These are phyloP conservation scores for Penicillium mononematosum DNA, from an alignment of 495 filamentous ascomycete species.

Conservation along the genomic window DNA sequence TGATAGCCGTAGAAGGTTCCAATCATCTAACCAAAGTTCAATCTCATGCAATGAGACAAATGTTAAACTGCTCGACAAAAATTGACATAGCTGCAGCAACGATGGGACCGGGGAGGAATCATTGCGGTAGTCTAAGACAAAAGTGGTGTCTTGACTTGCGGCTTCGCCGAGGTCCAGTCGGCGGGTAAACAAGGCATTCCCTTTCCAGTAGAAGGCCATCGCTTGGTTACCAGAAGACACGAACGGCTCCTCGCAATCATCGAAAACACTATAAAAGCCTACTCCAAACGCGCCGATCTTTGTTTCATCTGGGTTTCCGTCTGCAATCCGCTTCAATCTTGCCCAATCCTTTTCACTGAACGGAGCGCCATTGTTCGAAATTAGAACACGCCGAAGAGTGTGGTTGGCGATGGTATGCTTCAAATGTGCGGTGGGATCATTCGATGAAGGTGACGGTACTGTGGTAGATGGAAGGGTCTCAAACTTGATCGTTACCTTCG, in stretches of 20 bases:
- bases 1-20: slow-evolving; percentile 67
- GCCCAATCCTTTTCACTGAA: slow-evolving; percentile 91
- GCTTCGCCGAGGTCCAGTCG: slow-evolving; percentile 65
- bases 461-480: slow-evolving; percentile 80
- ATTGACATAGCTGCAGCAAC: slow-evolving; percentile 81
- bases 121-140: slow-evolving; percentile 90
- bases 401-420: slow-evolving; percentile 82
- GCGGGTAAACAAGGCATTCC: slow-evolving; percentile 88
- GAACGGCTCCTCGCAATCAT: slow-evolving; percentile 96
- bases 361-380: slow-evolving; percentile 83
- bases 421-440: slow-evolving; percentile 65
- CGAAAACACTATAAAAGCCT: slow-evolving; percentile 98
- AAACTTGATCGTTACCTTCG: slow-evolving; percentile 84
- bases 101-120: slow-evolving; percentile 79
- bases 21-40: slow-evolving; percentile 88
- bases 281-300: slow-evolving; percentile 99
- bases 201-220: slow-evolving; percentile 99
- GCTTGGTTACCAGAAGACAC: slow-evolving; percentile 86
- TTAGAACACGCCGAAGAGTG: slow-evolving; percentile 76
- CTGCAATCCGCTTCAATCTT: slow-evolving; percentile 90
- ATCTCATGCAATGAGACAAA: slow-evolving; percentile 88
- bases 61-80: slow-evolving; percentile 90
- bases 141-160: slow-evolving; percentile 72
- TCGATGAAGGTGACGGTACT: slow-evolving; percentile 66
- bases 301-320: slow-evolving; percentile 97